Base-by-base conservation (phyloP, 768 basidiomycete genomes). In the Symmetrospora coprosmae region DNA sequence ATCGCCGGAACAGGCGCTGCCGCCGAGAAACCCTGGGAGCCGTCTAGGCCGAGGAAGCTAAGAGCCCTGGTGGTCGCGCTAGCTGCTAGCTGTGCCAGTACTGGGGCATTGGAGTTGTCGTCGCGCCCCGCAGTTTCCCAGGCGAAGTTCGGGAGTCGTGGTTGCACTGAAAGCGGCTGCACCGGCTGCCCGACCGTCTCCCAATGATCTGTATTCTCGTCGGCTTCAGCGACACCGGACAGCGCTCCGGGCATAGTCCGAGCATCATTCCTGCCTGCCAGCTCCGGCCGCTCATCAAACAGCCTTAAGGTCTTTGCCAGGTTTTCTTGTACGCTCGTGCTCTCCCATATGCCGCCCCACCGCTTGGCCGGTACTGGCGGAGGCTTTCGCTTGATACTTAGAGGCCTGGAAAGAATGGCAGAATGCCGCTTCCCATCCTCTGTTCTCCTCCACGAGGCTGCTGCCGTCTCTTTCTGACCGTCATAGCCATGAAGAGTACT, bases 311-410 rank as follows among this genome's bases (percentile, higher is more conserved):
- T 38, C n/a, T 33, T 27, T 35, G 13, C 30, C 4, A 58, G 37
- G 2, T 28, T n/a, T 4, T 58, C 55, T 58, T 47, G 40, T 21
- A 58, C 43, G 31, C 25, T 28, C n/a, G 43, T 43, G 25, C 55
- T 25, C 17, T 58, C 55, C 55, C 55, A 58, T 9, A 58, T 43
- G 2, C 55, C 55, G 25, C 55, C 55, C 55, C 55, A 58, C 23
- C 55, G 39, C 23, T 58, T 58, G 4, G 62, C 35, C n/a, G 62
- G 62, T 2, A 63, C 46, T 23, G 62, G 62, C 8, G 62, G 62
- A 35, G 60, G 60, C 30, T 63, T 63, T 8, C 62, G 62, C 28
- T 58, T 55, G 23, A 63, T 56, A 25, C 51, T 61, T 16, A 63
- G 39, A 11, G 62, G 62, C 34, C 62, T 38, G 7, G 23, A 23